Conservation (phyloP, 441 rosid species). For the Biscutella laevigata region DNA sequence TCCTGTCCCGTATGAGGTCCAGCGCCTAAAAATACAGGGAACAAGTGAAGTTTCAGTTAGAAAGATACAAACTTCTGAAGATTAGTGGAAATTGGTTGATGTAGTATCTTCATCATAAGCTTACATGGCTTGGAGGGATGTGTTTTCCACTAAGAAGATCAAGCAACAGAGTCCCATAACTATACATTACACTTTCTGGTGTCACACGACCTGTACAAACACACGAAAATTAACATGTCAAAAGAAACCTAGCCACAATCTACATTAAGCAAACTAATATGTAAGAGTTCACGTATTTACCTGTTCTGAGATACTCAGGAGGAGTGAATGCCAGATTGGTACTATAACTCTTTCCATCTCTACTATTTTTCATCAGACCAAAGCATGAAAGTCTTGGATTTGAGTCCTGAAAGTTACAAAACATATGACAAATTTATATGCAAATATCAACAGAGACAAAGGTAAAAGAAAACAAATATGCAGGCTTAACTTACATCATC, state of each 20-base stretch:
- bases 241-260: neutral
- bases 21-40: slow-evolving; percentile 51
- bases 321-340: slow-evolving; percentile 71
- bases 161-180: slow-evolving; percentile 86
- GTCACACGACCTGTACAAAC: slow-evolving; percentile 63
- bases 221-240: slow-evolving; percentile 2
- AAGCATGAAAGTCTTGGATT: slow-evolving; percentile 66
- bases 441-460: neutral
- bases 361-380: slow-evolving; percentile 69
- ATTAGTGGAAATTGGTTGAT: neutral
- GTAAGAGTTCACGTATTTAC: slow-evolving; percentile 19
- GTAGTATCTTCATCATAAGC: slow-evolving; percentile 21
- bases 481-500: slow-evolving; percentile 52
- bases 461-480: neutral
- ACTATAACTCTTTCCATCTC: slow-evolving; percentile 69
- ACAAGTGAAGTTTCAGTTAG: neutral
- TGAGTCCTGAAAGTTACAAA: slow-evolving; percentile 38
- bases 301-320: slow-evolving; percentile 65
- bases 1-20: slow-evolving; percentile 82
- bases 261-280: neutral
- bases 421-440: neutral
- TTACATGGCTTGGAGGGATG: slow-evolving; percentile 93
- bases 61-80: neutral
- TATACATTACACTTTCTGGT: slow-evolving; percentile 87
- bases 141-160: no score